Evolutionary conservation across 2,329 filamentous ascomycete genomes (phyloP), one percentile per base, ranked within the genome.

Genomic region (Stagonosporopsis chrysanthemi): DNA sequence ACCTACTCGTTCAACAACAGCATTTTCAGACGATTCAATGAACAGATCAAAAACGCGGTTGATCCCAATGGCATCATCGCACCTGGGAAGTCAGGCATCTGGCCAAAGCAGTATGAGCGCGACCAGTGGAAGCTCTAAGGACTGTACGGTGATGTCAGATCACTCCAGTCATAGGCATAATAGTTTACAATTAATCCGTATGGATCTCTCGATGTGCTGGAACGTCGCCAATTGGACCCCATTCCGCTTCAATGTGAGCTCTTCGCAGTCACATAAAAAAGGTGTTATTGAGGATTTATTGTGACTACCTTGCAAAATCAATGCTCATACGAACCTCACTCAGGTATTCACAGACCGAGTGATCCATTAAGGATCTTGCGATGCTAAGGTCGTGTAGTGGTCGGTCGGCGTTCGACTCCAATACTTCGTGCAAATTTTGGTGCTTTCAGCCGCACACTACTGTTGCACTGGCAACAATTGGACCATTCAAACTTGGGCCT

Each of bases 1-100:
- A 81, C 79, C 4, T 82, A 82, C 55, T 77, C 69, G 50, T 82
- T 75, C 68, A 79, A 79, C 48, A 63, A 78, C 33, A 73, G 76
- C 41, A 73, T 74, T 9, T 61, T 78, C 44, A 75, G 78, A 72
- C 68, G 69, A 41, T 75, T 81, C 42, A 81, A 81, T 43, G 78
- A 80, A 67, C 69, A 64, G 14, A 71, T 81, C 40, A 81, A 82
- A 70, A 75, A 82, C 43, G 73, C 75, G 0, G 54, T 82, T n/a
- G 80, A 82, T 55, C 79, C 79, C 0, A 75, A 73, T 33, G 69
- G 72, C 0, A 73, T 70, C 29, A 24, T 68, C 19, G 60, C 66
- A 23, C 67, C 67, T 2, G 61, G 63, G 2, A 68, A 68, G 51
- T 58, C 49, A 3, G 65, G 65, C 1, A 42, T 68, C 0, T 68